Evolutionary conservation across 2,329 filamentous ascomycete genomes (phyloP), one percentile per base, ranked within the genome.

Genomic region (Nemania sp.): DNA sequence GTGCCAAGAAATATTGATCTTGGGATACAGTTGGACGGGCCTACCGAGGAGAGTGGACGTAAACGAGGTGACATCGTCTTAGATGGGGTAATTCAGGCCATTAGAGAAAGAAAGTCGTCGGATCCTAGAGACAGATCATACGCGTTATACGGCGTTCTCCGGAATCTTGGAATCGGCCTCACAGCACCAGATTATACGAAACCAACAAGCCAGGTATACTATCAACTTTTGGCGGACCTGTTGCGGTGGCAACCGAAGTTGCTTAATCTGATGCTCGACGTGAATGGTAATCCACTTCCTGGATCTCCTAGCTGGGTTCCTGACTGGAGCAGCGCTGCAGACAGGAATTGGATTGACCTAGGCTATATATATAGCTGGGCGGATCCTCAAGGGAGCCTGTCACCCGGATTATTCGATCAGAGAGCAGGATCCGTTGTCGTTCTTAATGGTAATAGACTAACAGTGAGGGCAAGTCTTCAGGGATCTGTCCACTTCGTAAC

Each of bases 71-170:
- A 45, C 15, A 45, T 45, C 15, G 15, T 45, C 7, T 45, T 45
- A n/a, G 15, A 45, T 45, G 41, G 41, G 15, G 41, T 45, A 45
- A 15, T 45, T 5, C 41, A 45, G 41, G 41, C 41, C 3, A 45
- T 45, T 8, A 45, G 41, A n/a, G 41, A 45, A 45, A 45, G 41
- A 20, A 45, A 45, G n/a, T 45, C 41, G 3, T n/a, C 41, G 7
- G 41, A 45, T n/a, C 41, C 41, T n/a, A 45, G 41, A 45, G 41
- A 45, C 15, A 45, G 41, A 45, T 45, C 41, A 45, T 45, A 45
- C 41, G 41, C 41, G n/a, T 45, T 45, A n/a, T 45, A 45, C 41
- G 41, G 41, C 3, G 41, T 45, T 45, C 41, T 45, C 41, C 41
- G 41, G 41, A 45, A 45, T 45, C 41, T 45, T 18, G 41, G 41